Evolutionary conservation across 139 green algal genomes (phyloP).

Genomic region (Eudorina sp.): DNA sequence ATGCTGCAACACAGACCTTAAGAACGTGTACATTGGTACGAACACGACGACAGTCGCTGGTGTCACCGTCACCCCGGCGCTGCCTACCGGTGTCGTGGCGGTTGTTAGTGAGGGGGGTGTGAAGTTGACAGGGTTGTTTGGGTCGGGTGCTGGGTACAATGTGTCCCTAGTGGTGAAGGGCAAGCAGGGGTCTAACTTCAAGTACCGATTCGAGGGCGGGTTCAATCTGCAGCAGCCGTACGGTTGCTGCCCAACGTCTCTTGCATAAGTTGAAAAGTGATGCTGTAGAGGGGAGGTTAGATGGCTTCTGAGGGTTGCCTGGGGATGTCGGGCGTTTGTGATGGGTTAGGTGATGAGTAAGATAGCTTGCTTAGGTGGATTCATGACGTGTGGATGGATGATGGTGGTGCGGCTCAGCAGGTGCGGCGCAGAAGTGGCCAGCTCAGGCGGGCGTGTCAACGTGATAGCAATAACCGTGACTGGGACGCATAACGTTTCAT

Average conservation of each 20-base stretch:
- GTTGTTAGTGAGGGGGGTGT: not conserved
- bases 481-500: too few species aligned
- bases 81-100: not conserved
- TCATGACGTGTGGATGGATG: too few species aligned
- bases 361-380: too few species aligned
- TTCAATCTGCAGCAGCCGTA: constrained; percentile 26
- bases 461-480: too few species aligned
- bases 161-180: constrained; percentile 12
- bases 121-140: constrained; percentile 53
- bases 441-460: too few species aligned
- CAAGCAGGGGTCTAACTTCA: not conserved
- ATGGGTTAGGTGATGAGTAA: too few species aligned
- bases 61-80: not conserved
- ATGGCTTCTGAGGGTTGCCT: too few species aligned
- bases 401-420: too few species aligned
- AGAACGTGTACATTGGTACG: constrained; percentile 49
- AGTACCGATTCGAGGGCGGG: constrained; percentile 53
- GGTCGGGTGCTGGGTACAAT: constrained; percentile 15
- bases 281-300: too few species aligned
- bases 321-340: too few species aligned
- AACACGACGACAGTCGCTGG: not conserved
- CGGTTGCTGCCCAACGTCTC: constrained; percentile 49
- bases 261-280: too few species aligned
- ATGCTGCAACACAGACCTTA: constrained; percentile 60
- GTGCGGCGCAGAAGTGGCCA: too few species aligned